Evolutionary conservation across 75 land plant genomes (phyloP).

Genomic region (Adiantum capillusveneris): DNA sequence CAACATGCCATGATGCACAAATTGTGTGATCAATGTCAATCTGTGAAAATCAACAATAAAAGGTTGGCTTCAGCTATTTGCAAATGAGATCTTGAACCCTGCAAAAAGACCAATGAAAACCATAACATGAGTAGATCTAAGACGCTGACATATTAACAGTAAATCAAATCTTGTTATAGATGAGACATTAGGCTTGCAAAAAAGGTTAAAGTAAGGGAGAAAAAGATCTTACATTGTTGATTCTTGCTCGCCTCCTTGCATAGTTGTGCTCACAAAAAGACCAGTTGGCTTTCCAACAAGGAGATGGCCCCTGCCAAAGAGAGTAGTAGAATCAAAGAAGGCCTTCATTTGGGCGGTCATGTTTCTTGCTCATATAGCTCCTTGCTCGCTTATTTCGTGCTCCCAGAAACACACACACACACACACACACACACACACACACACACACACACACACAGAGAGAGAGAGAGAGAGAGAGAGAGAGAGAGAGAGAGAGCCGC

Average conservation of each 20-base stretch:
- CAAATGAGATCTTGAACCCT: too few species aligned
- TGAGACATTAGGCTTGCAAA: too few species aligned
- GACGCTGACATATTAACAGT: background rate
- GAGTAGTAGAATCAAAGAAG: slow-evolving; percentile 76
- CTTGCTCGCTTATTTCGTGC: too few species aligned
- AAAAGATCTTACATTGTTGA: slow-evolving; percentile 74
- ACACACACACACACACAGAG: too few species aligned
- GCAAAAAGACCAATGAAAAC: too few species aligned
- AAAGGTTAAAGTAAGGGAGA: background rate
- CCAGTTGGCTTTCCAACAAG: slow-evolving; percentile 90
- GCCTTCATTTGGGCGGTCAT: slow-evolving; percentile 97
- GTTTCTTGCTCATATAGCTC: too few species aligned
- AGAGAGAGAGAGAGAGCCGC: too few species aligned
- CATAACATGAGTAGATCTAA: too few species aligned
- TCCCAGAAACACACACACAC: too few species aligned
- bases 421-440: too few species aligned
- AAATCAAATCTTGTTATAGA: background rate
- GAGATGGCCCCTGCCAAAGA: slow-evolving; percentile 58
- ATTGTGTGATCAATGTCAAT: slow-evolving; percentile 83
- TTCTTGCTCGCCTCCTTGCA: slow-evolving; percentile 91
- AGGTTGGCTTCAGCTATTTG: background rate
- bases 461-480: too few species aligned
- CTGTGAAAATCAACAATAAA: slow-evolving; percentile 24
- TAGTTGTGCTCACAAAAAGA: slow-evolving; percentile 83
- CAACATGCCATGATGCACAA: slow-evolving; percentile 84